A percentile compares a stretch with the other conserved stretches of the same genome.
Evolutionary conservation across 2,329 filamentous ascomycete species (phyloP).

Genomic region (Penicillium expansum): DNA sequence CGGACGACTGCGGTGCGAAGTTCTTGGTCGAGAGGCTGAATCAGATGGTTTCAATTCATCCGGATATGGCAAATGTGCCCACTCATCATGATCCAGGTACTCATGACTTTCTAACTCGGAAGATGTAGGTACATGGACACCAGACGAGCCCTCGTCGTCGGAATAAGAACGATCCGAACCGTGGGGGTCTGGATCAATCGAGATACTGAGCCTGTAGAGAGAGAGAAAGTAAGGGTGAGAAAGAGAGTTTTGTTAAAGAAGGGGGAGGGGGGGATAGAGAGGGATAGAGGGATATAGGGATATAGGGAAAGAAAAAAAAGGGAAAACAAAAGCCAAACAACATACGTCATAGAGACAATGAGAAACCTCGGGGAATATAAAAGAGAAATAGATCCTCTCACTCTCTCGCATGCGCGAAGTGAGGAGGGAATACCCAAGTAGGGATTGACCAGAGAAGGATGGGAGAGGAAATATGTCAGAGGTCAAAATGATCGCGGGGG

Average conservation of each 20-base stretch:
- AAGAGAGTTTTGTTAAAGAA: constrained; percentile 2
- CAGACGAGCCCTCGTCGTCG: constrained; percentile 48
- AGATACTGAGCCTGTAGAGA: constrained; percentile 42
- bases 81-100: constrained; percentile 41
- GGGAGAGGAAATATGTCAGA: not conserved
- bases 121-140: constrained; percentile 43
- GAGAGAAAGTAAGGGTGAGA: not conserved
- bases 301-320: not conserved
- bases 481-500: constrained; percentile 14
- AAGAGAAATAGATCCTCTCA: constrained; percentile 1
- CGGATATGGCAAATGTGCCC: constrained; percentile 43
- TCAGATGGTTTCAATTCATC: constrained; percentile 50
- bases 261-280: not conserved
- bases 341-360: constrained; percentile 26
- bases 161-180: constrained; percentile 40
- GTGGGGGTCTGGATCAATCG: constrained; percentile 40
- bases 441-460: not conserved
- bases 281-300: constrained; percentile 4
- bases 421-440: constrained; percentile 14
- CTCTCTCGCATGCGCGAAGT: constrained; percentile 15
- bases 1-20: constrained; percentile 42
- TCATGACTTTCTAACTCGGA: constrained; percentile 42
- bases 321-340: constrained; percentile 17
- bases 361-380: constrained; percentile 4
- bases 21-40: constrained; percentile 45